A percentile compares a stretch with the other conserved stretches of the same genome.
These are phyloP conservation scores for Wickerhamiella dianesei DNA, from an alignment of 805 yeast species.

Conservation along the genomic window DNA sequence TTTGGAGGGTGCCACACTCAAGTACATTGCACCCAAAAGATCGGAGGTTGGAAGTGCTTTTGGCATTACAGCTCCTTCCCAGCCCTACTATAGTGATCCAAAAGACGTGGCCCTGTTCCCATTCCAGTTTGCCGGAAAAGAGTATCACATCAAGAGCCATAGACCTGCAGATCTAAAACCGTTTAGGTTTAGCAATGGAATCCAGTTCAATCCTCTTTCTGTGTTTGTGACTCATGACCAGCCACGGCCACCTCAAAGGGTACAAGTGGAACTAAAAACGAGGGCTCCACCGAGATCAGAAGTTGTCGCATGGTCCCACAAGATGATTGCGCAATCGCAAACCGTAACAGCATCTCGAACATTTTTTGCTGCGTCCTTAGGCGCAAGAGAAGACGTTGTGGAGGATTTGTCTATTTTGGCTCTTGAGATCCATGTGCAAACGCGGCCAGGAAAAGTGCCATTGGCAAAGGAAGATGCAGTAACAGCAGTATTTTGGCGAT, in stretches of 20 bases:
- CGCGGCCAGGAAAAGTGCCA: constrained; percentile 38
- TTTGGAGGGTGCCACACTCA: neutral
- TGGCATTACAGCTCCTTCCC: constrained; percentile 34
- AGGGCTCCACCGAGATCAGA: constrained; percentile 9
- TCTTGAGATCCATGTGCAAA: constrained; percentile 55
- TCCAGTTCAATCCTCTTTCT: constrained; percentile 4
- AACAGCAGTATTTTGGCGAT: constrained; percentile 47
- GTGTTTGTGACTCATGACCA: neutral
- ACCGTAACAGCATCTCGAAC: neutral
- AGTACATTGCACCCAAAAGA: constrained; percentile 15
- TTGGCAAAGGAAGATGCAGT: constrained; percentile 55
- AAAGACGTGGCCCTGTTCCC: constrained; percentile 42
- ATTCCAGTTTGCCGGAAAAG: constrained; percentile 53
- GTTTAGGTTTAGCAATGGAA: constrained; percentile 17
- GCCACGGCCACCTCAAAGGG: too few relatives aligned
- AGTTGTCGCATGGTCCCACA: constrained; percentile 10
- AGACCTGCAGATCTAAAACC: constrained; percentile 26
- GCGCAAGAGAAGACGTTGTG: constrained; percentile 2
- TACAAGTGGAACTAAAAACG: constrained; percentile 5
- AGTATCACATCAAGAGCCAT: constrained; percentile 35
- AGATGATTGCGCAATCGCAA: neutral
- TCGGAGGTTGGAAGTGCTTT: constrained; percentile 34
- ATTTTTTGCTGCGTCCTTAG: constrained; percentile 9
- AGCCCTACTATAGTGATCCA: constrained; percentile 48
- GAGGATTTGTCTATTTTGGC: constrained; percentile 41